Evolutionary conservation across 2,329 filamentous ascomycete species (phyloP), one percentile per base, ranked within the genome.

Genomic region (Fusarium nygamai): DNA sequence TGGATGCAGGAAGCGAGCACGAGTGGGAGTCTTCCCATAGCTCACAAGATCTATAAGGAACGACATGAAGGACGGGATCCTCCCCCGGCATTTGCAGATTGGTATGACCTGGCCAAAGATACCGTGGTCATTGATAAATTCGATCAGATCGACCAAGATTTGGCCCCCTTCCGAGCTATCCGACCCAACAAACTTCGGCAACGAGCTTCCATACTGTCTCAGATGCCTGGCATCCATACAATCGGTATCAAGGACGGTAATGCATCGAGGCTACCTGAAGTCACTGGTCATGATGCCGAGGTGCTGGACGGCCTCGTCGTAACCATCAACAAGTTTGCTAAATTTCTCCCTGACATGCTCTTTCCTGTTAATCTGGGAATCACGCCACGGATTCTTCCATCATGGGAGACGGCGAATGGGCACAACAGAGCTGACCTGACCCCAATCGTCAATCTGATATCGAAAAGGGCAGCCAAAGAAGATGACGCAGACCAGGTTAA

Each of bases 81-180:
- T 22, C 95, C 95, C 17, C 93, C 92, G 2, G 89, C 93, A 67
- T 98, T 97, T 77, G 93, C 95, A 77, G 91, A 91, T 74, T 98
- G 95, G 95, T 97, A 92, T 79, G 87, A 92, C 27, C 94, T 93
- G 78, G 94, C 94, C 10, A 89, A 88, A 70, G 85, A 88, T n/a
- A 92, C 95, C 1, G 85, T 90, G 60, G 85, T 97, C 59, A 90
- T 96, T 62, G 95, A 98, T 77, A 91, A 93, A 71, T 98, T 94
- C 75, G 91, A 93, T 74, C 93, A 92, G 54, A 94, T 97, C 62
- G 91, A 93, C 74, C 87, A 91, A 62, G 91, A 94, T 71, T 83
- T 97, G 6, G 84, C 91, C 6, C 94, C 94, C 0, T 97, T 97
- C 79, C 95, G 93, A 93, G 90, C 88, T 5, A 78, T 97, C 62